These are phyloP conservation scores for Termitomyces sp. DNA, from an alignment of 768 basidiomycete genomes.

Conservation along the genomic window DNA sequence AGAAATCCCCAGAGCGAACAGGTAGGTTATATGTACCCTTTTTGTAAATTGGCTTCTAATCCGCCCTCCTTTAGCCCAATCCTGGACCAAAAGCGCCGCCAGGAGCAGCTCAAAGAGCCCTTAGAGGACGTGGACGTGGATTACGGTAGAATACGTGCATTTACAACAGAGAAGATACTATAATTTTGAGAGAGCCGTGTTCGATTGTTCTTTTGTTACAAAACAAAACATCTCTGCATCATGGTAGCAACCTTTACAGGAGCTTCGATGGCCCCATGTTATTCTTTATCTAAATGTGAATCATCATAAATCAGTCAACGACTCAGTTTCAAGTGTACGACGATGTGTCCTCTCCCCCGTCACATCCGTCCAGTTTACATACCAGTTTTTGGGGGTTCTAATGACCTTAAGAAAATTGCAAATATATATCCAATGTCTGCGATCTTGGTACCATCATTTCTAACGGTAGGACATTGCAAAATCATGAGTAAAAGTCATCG, in stretches of 20 bases:
- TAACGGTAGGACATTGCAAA: too few relatives aligned
- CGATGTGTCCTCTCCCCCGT: neutral
- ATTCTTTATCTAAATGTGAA: neutral
- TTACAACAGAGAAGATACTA: neutral
- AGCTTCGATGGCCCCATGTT: neutral
- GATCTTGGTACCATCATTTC: too few relatives aligned
- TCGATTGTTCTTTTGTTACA: neutral
- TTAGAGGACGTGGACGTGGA: constrained; percentile 85
- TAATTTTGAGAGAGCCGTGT: neutral
- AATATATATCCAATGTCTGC: too few relatives aligned
- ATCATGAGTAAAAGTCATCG: too few relatives aligned
- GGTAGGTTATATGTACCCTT: constrained; percentile 38
- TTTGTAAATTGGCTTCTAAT: neutral
- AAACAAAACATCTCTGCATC: neutral
- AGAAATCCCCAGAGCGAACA: constrained; percentile 91
- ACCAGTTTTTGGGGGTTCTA: too few relatives aligned
- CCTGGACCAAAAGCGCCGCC: constrained; percentile 87
- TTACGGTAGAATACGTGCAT: constrained; percentile 36
- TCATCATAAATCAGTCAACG: neutral
- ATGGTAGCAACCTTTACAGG: neutral
- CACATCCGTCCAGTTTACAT: too few relatives aligned
- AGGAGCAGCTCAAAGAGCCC: constrained; percentile 82
- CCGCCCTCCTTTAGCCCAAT: constrained; percentile 47
- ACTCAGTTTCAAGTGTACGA: neutral
- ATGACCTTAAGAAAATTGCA: too few relatives aligned